Evolutionary conservation across 108 stramenopile genomes (phyloP), one percentile per base, ranked within the genome.

Genomic region (Fistulifera pelliculosa): DNA sequence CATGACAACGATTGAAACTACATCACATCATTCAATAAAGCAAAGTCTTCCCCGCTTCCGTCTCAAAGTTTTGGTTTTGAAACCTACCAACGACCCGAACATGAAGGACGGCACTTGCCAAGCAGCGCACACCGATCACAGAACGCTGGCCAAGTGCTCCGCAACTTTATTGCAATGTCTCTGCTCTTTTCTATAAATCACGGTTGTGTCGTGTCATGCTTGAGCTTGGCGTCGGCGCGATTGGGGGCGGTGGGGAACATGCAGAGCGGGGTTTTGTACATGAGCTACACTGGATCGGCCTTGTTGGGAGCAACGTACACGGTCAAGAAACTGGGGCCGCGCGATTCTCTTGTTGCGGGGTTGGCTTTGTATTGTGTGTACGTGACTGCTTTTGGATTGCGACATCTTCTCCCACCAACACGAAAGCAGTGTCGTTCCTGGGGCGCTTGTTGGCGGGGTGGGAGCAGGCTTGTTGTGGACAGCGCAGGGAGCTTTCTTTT

Each of bases 401-500:
- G 11, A 54, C 65, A 14, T 22, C 27, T 2, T 11, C 64, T 27
- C 38, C 26, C n/a, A 18, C 31, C 23, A 19, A 41, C 15, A 14
- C 7, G 0, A 43, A 28, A 16, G 41, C 27, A 16, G 58, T 49
- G 47, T 74, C 80, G n/a, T 68, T 75, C 3, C 19, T 61, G 21
- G 85, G 90, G 82, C 80, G 0, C 63, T 68, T 0, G 64, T 87
- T 38, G 90, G 90, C 8, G 90, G 90, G 15, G 41, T 85, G 0
- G 90, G 85, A 17, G 83, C 72, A 47, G 83, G 85, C 0, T 73
- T 83, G 35, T 65, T 91, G 21, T 91, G 90, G 90, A 83, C 79
- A 16, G 71, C 81, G 15, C 90, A 91, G 54, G 90, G 90, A 0
- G 56, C 79, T 28, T 91, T 80, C 71, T 87, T 91, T 64, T 38